These are phyloP conservation scores for Brassica cretica DNA, from an alignment of 345 rosid species.

Conservation along the genomic window DNA sequence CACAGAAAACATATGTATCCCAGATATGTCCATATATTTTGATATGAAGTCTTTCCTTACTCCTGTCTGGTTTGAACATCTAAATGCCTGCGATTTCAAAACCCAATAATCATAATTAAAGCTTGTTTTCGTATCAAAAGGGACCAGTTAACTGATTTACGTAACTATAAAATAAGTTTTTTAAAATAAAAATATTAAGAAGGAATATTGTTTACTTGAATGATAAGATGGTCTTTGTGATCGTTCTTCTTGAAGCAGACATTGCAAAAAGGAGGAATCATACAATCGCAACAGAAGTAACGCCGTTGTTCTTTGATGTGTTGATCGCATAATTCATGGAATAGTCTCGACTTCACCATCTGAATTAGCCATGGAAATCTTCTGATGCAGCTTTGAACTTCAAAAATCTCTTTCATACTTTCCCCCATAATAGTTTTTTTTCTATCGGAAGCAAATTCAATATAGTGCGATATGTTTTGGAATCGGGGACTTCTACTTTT, in stretches of 20 bases:
- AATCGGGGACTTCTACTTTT: background rate
- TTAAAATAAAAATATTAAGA: no score
- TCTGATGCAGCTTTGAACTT: conserved; percentile 16
- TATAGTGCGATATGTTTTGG: background rate
- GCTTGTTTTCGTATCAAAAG: background rate
- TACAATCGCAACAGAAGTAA: conserved; percentile 35
- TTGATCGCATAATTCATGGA: conserved; percentile 21
- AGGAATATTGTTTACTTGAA: conserved; percentile 22
- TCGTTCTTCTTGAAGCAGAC: background rate
- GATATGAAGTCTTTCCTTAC: conserved; percentile 14
- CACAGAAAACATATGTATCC: conserved; percentile 4
- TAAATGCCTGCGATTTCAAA: conserved; percentile 19
- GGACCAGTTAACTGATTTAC: no score
- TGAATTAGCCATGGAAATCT: conserved; percentile 30
- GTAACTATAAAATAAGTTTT: no score
- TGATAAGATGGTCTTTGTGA: conserved; percentile 17
- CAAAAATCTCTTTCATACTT: background rate
- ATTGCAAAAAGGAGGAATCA: conserved; percentile 25
- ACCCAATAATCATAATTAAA: background rate
- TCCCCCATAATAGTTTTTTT: background rate
- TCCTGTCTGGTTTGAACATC: conserved; percentile 22
- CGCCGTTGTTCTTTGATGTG: background rate
- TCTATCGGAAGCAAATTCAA: background rate
- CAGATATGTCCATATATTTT: conserved; percentile 17
- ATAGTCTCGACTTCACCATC: conserved; percentile 27